phyloP scores from a whole-genome alignment of 192 early-diverging fungal species.

The Chytriomyces hyalinus region DNA sequence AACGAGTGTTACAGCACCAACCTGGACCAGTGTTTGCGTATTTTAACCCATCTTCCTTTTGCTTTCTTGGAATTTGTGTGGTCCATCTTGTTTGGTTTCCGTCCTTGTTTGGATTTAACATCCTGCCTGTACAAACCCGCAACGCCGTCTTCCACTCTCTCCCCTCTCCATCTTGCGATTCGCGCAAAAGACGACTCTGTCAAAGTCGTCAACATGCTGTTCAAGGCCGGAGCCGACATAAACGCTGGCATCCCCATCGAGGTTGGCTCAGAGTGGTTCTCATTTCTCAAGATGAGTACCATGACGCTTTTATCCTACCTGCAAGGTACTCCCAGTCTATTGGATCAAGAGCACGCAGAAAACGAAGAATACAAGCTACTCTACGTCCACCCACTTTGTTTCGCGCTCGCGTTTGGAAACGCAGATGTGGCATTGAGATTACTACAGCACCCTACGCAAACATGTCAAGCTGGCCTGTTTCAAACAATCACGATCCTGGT shows the following conservation, averaged over 20 bases:
- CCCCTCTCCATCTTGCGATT: constrained; percentile 37
- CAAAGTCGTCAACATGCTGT: constrained; percentile 22
- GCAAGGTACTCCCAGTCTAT: neutral
- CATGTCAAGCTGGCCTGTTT: constrained; percentile 22
- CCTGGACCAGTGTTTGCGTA: neutral
- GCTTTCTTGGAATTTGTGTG: constrained; percentile 7
- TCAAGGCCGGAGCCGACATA: constrained; percentile 28
- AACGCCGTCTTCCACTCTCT: constrained; percentile 4
- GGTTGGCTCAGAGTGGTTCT: constrained; percentile 20
- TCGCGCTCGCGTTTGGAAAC: constrained; percentile 36
- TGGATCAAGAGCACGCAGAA: neutral
- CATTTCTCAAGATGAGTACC: constrained; percentile 7
- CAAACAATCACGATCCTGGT: constrained; percentile 19
- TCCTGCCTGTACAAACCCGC: neutral
- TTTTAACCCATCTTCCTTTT: constrained; percentile 1
- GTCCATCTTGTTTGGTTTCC: constrained; percentile 13
- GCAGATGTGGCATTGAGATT: constrained; percentile 20
- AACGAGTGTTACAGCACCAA: neutral
- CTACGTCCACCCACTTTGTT: constrained; percentile 23
- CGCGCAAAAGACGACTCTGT: constrained; percentile 23
- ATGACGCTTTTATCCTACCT: too few relatives aligned
- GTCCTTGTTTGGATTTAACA: constrained; percentile 9
- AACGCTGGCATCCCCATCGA: constrained; percentile 33
- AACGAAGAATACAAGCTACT: constrained; percentile 21
- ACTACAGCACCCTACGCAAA: constrained; percentile 13